Percentiles rank a stretch among this genome's conserved stretches.
Evolutionary conservation across 2,329 filamentous ascomycete species (phyloP).

Genomic region (Aurifilum marmelostoma): DNA sequence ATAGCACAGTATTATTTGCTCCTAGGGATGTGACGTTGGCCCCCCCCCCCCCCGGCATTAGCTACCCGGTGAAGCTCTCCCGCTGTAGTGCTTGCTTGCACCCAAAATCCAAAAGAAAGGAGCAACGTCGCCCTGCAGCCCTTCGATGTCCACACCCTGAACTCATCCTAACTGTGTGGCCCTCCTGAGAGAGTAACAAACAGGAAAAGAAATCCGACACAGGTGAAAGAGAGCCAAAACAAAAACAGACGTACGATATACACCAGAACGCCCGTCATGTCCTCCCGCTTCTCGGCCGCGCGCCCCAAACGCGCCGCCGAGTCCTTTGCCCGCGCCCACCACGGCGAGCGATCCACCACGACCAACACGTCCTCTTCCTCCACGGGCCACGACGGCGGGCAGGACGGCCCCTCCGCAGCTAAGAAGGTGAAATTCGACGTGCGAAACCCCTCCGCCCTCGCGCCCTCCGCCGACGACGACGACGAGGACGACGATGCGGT

Average conservation of each 20-base stretch:
- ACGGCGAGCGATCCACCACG: slow-evolving; percentile 54
- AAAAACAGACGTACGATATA: background rate
- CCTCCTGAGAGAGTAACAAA: too few relatives aligned
- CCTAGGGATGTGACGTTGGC: background rate
- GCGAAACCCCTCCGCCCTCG: slow-evolving; percentile 90
- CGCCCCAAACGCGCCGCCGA: slow-evolving; percentile 85
- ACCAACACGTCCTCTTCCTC: slow-evolving; percentile 29
- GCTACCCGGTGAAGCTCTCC: slow-evolving; percentile 4
- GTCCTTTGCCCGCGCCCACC: slow-evolving; percentile 75
- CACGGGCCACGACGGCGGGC: slow-evolving; percentile 11
- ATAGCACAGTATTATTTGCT: background rate
- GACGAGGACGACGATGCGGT: slow-evolving; percentile 63
- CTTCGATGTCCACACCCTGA: background rate
- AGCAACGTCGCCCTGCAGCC: background rate
- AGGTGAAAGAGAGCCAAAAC: too few relatives aligned
- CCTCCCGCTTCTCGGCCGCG: slow-evolving; percentile 64
- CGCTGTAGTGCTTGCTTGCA: slow-evolving; percentile 19
- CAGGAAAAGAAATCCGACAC: too few relatives aligned
- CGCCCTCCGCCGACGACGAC: slow-evolving; percentile 76
- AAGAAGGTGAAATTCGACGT: slow-evolving; percentile 93
- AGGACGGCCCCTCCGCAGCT: slow-evolving; percentile 43
- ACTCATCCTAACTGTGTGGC: background rate
- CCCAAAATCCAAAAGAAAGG: background rate
- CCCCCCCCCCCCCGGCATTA: background rate
- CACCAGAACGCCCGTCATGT: slow-evolving; percentile 44